Percentiles rank a stretch among this genome's conserved stretches.
Conservation (phyloP, 2,329 filamentous ascomycete genomes). For the Pseudocercospora macadamiae region DNA sequence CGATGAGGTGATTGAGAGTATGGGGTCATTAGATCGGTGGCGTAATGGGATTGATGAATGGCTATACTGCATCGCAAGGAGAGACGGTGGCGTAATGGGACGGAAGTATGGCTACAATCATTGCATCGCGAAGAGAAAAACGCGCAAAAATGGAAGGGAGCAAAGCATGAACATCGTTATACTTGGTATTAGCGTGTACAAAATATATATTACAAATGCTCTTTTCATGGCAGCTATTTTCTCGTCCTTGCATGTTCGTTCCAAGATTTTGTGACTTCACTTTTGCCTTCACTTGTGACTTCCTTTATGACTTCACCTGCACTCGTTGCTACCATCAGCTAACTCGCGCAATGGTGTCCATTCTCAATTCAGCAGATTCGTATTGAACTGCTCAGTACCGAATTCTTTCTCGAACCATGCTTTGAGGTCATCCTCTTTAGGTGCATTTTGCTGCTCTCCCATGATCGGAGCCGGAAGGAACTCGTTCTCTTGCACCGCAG, state of each 20-base stretch:
- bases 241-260: neutral
- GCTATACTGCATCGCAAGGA: neutral
- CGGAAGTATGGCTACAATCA: too few relatives aligned
- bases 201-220: neutral
- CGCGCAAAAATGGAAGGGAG: neutral
- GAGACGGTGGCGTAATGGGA: too few relatives aligned
- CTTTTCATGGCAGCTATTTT: neutral
- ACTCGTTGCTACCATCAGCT: too few relatives aligned
- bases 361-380: constrained; percentile 20
- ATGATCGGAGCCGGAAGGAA: constrained; percentile 9
- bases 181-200: neutral
- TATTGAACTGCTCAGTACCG: constrained; percentile 32
- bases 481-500: neutral
- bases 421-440: constrained; percentile 15
- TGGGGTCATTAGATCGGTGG: neutral
- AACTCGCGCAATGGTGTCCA: too few relatives aligned
- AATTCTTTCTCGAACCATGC: constrained; percentile 35
- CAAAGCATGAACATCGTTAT: neutral
- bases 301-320: too few relatives aligned
- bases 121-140: too few relatives aligned
- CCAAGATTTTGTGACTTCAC: too few relatives aligned
- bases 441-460: neutral
- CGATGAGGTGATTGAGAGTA: neutral
- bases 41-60: neutral
- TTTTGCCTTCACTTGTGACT: too few relatives aligned